Base-by-base conservation (phyloP, 768 basidiomycete species). In the Rhizopogon roseolus region DNA sequence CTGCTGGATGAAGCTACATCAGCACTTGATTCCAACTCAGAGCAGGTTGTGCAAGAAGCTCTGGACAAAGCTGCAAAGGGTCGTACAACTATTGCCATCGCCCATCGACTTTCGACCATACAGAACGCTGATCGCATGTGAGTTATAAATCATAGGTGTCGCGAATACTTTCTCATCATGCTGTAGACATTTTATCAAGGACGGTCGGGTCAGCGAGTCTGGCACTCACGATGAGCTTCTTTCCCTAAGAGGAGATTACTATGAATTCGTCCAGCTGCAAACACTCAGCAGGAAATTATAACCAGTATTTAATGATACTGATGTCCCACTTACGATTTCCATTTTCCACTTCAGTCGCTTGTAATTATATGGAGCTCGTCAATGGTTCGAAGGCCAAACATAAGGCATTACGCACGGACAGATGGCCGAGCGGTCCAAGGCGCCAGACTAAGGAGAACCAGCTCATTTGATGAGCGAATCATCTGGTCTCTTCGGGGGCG, bases 1-100 rank as follows among this genome's bases (percentile, higher is more conserved):
- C 74, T 94, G 17, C 71, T 95, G 56, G 92, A 94, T 67, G 92
- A 95, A 71, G 92, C 92, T 5, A 94, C 92, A 0, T 93, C 90
- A 42, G 93, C 94, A 0, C 79, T 97, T 29, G 94, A 96, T 66
- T 91, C 90, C 6, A 86, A 86, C 63, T 92, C 89, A 17, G 95
- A 97, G 71, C 91, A 90, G 68, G 87, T 98, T 44, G 97, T 99
- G 10, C 96, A 98, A 64, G 87, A 82, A 6, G 97, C 97, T 2
- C 79, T 98, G 22, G 97, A 98, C 69, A 80, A 84, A 63, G 97
- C 95, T 9, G 86, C 93, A 2, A 89, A 84, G 72, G 95, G 94
- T 39, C 81, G 96, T 53, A 96, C 95, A 6, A 97, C 94, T 5
- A 88, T 95, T 54, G 90, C 95, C 14, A 96, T 99, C 58, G 96